A percentile compares a stretch with the other conserved stretches of the same genome.
phyloP scores from a whole-genome alignment of 345 rosid genomes.

The Nasturtium officinale region DNA sequence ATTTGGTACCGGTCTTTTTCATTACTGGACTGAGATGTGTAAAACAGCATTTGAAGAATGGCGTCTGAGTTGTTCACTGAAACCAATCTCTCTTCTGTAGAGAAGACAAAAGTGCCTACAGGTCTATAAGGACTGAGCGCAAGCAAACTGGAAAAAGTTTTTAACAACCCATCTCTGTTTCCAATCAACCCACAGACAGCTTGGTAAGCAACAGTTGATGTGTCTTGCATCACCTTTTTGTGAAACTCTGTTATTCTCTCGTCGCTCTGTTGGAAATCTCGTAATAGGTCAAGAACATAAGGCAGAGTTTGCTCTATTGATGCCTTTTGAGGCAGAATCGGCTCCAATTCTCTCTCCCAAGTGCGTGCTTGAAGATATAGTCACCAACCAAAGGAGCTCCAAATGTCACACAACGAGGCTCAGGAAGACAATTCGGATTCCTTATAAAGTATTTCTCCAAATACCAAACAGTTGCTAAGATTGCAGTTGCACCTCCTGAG shows the following conservation, averaged over 20 bases:
- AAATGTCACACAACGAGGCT: constrained; percentile 69
- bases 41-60: constrained; percentile 69
- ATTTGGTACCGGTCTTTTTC: constrained; percentile 38
- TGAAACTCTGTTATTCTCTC: constrained; percentile 39
- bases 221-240: constrained; percentile 56
- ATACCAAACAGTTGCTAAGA: constrained; percentile 68
- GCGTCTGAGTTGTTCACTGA: constrained; percentile 69
- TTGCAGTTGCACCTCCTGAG: constrained; percentile 75
- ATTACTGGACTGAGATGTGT: constrained; percentile 56
- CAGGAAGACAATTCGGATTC: neutral
- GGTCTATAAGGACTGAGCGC: constrained; percentile 84
- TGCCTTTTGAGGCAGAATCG: constrained; percentile 54
- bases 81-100: constrained; percentile 52
- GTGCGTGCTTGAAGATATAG: constrained; percentile 61
- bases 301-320: constrained; percentile 40
- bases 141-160: constrained; percentile 58
- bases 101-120: constrained; percentile 69
- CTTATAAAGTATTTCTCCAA: constrained; percentile 44
- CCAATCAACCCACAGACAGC: constrained; percentile 71
- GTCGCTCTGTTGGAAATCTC: constrained; percentile 1
- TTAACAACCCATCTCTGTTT: constrained; percentile 60
- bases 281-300: constrained; percentile 40
- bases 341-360: constrained; percentile 75
- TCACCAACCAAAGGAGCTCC: constrained; percentile 85
- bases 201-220: constrained; percentile 56